Evolutionary conservation across 1,284 basidiomycete genomes (phyloP).

Genomic region (Puccinia sorghi): DNA sequence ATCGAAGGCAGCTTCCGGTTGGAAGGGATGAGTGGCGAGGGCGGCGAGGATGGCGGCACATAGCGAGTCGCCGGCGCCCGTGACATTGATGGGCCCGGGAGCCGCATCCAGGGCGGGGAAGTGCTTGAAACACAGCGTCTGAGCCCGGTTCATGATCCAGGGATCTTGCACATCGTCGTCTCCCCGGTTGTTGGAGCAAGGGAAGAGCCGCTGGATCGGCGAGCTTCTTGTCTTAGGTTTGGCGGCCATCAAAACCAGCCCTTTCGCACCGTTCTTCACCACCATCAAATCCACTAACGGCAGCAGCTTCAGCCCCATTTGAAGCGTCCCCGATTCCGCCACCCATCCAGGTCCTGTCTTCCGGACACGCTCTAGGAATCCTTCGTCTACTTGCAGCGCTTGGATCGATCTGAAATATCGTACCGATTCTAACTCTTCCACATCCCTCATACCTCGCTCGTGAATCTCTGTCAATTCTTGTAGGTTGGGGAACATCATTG

Average conservation of each 20-base stretch:
- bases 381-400: background rate
- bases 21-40: background rate
- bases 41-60: constrained; percentile 68
- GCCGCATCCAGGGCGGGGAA: constrained; percentile 1
- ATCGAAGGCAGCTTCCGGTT: background rate
- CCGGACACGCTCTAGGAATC: constrained; percentile 4
- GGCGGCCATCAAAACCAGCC: constrained; percentile 14
- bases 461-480: constrained; percentile 28
- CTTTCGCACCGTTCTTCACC: constrained; percentile 22
- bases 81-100: constrained; percentile 66
- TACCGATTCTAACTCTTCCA: constrained; percentile 4
- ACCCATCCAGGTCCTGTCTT: constrained; percentile 31
- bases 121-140: constrained; percentile 15
- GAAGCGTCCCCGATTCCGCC: constrained; percentile 3
- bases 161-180: background rate
- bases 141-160: constrained; percentile 11
- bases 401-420: constrained; percentile 1
- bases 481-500: constrained; percentile 35
- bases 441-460: background rate
- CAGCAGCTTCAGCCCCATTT: constrained; percentile 27
- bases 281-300: constrained; percentile 16
- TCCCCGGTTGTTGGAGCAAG: background rate
- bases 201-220: background rate
- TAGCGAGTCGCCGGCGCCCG: constrained; percentile 85
- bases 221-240: background rate